A percentile compares a stretch with the other conserved stretches of the same genome.
These are phyloP conservation scores for Clitopilus passeckerianus DNA, from an alignment of 768 basidiomycete species.

Conservation along the genomic window DNA sequence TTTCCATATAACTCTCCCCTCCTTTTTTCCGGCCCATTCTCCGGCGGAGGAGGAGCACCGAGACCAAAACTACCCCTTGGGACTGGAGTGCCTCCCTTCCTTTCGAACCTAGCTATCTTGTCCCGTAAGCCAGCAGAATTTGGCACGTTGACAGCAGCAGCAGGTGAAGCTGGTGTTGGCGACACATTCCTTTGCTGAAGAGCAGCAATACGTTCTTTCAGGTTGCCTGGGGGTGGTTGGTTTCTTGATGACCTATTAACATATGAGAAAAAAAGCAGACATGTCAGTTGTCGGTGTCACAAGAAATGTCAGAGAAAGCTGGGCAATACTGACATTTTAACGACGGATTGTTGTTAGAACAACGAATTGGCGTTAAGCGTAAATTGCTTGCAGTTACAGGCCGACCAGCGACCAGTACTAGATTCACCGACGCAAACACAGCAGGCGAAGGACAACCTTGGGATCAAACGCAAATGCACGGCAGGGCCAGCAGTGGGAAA, in stretches of 20 bases:
- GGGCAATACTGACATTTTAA: conserved; percentile 1
- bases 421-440: conserved; percentile 11
- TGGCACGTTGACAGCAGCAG: conserved; percentile 18
- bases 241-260: conserved; percentile 24
- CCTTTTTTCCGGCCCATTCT: conserved; percentile 40
- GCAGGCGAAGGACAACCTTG: conserved; percentile 6
- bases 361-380: conserved; percentile 3
- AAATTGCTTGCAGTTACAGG: conserved; percentile 13
- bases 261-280: background rate
- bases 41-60: conserved; percentile 52
- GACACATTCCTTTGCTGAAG: conserved; percentile 56
- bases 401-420: conserved; percentile 19
- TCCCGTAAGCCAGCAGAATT: conserved; percentile 37
- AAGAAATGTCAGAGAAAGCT: conserved; percentile 4
- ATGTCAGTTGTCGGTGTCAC: conserved; percentile 6
- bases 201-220: conserved; percentile 82
- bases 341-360: background rate
- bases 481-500: conserved; percentile 3
- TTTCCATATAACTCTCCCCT: conserved; percentile 74
- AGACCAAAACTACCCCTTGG: conserved; percentile 74
- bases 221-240: conserved; percentile 40
- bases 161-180: conserved; percentile 21
- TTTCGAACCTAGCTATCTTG: conserved; percentile 79
- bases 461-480: conserved; percentile 4
- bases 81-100: conserved; percentile 69